Evolutionary conservation across 176 grass and related monocot species (phyloP).

Genomic region (Phragmites australis): DNA sequence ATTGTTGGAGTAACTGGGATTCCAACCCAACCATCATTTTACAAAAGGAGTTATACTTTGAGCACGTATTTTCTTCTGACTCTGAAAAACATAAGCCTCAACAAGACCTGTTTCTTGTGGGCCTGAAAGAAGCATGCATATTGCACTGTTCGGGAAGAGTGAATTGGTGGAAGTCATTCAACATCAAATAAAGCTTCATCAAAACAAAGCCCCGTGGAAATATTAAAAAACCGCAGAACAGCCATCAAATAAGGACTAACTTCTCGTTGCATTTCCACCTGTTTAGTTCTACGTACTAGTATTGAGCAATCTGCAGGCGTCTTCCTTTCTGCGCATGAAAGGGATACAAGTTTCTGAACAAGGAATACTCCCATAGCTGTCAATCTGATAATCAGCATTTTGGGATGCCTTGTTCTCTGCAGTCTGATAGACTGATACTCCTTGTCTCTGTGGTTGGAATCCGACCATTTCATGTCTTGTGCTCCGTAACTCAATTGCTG

Average conservation of each 20-base stretch:
- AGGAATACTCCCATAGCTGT: too few relatives aligned
- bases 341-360: too few relatives aligned
- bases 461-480: too few relatives aligned
- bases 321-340: too few relatives aligned
- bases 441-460: slow-evolving; percentile 1
- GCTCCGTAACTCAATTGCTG: too few relatives aligned
- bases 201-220: not conserved
- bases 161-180: not conserved
- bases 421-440: too few relatives aligned
- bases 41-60: too few relatives aligned
- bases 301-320: not conserved
- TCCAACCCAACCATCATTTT: not conserved
- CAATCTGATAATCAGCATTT: not conserved
- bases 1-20: not conserved
- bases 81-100: not conserved
- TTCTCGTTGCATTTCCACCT: not conserved
- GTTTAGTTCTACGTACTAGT: too few relatives aligned
- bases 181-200: not conserved
- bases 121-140: not conserved
- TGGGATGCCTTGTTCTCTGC: slow-evolving; percentile 4
- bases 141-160: not conserved
- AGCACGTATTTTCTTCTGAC: too few relatives aligned
- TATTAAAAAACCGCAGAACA: not conserved
- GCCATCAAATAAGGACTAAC: not conserved
- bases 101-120: not conserved